Evolutionary conservation across 805 yeast species (phyloP).

Genomic region (Hanseniaspora osmophila): DNA sequence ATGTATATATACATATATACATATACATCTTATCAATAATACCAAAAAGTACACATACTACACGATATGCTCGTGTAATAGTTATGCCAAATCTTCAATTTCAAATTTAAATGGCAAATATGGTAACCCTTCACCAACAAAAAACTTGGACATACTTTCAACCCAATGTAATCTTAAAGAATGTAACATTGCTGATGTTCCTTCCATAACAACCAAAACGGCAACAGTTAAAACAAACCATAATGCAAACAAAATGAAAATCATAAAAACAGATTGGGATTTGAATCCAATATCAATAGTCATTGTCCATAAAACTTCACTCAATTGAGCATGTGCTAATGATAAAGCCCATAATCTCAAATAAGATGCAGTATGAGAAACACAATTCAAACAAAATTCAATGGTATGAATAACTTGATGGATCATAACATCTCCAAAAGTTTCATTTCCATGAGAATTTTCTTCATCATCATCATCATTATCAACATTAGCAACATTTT

Average conservation of each 20-base stretch:
- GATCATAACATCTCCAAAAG: slow-evolving; percentile 57
- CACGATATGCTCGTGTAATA: too few species aligned
- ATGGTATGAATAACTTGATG: slow-evolving; percentile 73
- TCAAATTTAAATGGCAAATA: slow-evolving; percentile 49
- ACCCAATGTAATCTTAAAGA: slow-evolving; percentile 71
- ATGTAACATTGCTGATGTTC: slow-evolving; percentile 75
- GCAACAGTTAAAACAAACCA: slow-evolving; percentile 62
- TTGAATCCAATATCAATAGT: slow-evolving; percentile 53
- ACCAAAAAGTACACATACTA: too few species aligned
- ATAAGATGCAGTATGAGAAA: slow-evolving; percentile 68
- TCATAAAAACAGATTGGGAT: slow-evolving; percentile 31
- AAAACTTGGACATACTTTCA: slow-evolving; percentile 68
- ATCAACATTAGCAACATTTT: background rate
- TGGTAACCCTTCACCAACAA: slow-evolving; percentile 61
- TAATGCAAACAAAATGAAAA: slow-evolving; percentile 51
- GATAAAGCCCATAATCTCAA: slow-evolving; percentile 69
- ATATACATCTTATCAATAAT: too few species aligned
- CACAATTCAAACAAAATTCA: slow-evolving; percentile 68
- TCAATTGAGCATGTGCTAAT: slow-evolving; percentile 66
- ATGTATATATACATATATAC: too few species aligned
- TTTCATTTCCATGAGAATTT: slow-evolving; percentile 28
- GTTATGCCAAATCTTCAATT: slow-evolving; percentile 12
- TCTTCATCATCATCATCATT: slow-evolving; percentile 30
- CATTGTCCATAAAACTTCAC: slow-evolving; percentile 65
- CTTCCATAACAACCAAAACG: slow-evolving; percentile 66